A percentile compares a stretch with the other conserved stretches of the same genome.
These are phyloP conservation scores for Candida vaughaniae DNA, from an alignment of 805 yeast genomes.

Conservation along the genomic window DNA sequence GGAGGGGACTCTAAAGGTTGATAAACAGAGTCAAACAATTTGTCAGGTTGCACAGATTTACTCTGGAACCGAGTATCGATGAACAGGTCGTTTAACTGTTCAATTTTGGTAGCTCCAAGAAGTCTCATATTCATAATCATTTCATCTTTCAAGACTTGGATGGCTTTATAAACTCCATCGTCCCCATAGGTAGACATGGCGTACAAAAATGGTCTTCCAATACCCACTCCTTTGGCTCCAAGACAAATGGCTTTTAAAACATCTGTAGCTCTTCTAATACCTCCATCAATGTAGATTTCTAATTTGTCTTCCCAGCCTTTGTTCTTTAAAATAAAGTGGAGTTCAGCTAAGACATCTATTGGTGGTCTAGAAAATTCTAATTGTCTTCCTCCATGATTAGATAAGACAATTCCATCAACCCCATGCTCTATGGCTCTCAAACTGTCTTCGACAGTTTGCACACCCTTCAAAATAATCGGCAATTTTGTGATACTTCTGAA, in stretches of 20 bases:
- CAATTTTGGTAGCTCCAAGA: constrained; percentile 55
- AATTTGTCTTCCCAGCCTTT: constrained; percentile 46
- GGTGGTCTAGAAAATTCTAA: constrained; percentile 63
- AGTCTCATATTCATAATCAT: constrained; percentile 64
- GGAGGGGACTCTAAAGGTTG: constrained; percentile 52
- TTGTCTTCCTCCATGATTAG: constrained; percentile 78
- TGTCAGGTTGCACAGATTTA: constrained; percentile 53
- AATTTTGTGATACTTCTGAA: constrained; percentile 36
- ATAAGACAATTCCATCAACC: constrained; percentile 61
- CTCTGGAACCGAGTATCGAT: constrained; percentile 56
- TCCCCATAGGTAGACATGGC: constrained; percentile 82
- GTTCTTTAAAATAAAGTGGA: constrained; percentile 43
- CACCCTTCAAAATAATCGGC: constrained; percentile 56
- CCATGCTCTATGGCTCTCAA: constrained; percentile 57
- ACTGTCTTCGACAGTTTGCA: constrained; percentile 67
- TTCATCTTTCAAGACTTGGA: constrained; percentile 60
- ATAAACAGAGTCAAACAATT: constrained; percentile 54
- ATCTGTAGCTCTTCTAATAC: constrained; percentile 75
- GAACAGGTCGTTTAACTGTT: constrained; percentile 54
- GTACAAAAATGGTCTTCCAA: constrained; percentile 74
- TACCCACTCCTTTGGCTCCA: constrained; percentile 75
- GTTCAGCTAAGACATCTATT: constrained; percentile 58
- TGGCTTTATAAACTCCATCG: constrained; percentile 65
- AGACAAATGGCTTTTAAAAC: constrained; percentile 72
- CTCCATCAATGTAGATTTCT: constrained; percentile 74